Evolutionary conservation across 2,329 filamentous ascomycete species (phyloP).

Genomic region (Xylaria sp.): DNA sequence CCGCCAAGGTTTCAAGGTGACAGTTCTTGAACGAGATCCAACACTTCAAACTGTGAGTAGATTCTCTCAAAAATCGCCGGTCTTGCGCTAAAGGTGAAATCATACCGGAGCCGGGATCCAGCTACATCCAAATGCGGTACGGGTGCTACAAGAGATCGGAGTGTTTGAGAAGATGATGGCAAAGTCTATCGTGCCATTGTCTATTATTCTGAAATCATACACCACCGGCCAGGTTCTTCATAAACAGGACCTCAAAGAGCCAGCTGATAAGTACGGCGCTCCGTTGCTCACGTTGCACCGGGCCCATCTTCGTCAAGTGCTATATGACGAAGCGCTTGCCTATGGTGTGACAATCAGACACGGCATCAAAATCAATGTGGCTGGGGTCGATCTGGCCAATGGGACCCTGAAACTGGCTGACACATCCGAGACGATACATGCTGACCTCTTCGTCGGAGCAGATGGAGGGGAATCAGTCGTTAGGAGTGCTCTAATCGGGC

Average conservation of each 20-base stretch:
- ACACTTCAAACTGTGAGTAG: constrained; percentile 38
- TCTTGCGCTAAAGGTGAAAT: constrained; percentile 14
- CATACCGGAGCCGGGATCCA: constrained; percentile 41
- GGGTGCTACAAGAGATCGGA: constrained; percentile 39
- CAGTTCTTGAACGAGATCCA: constrained; percentile 37
- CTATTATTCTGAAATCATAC: constrained; percentile 40
- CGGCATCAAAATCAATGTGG: constrained; percentile 33
- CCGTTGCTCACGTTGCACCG: constrained; percentile 42
- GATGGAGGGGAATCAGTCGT: constrained; percentile 36
- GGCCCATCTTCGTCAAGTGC: constrained; percentile 38
- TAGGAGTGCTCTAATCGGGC: constrained; percentile 33
- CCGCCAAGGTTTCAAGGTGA: constrained; percentile 40
- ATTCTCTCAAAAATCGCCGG: not conserved
- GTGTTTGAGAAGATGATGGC: constrained; percentile 38
- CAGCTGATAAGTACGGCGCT: constrained; percentile 32
- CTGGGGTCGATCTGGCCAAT: constrained; percentile 29
- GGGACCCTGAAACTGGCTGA: constrained; percentile 26
- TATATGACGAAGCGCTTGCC: constrained; percentile 40
- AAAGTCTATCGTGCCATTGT: constrained; percentile 31
- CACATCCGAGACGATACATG: constrained; percentile 28
- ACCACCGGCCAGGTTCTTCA: constrained; percentile 39
- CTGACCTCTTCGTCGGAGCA: constrained; percentile 39
- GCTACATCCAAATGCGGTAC: constrained; percentile 41
- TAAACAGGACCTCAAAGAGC: constrained; percentile 34
- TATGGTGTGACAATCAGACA: constrained; percentile 36